Base-by-base conservation (phyloP, 768 basidiomycete species). In the Tulasnella sp. region DNA sequence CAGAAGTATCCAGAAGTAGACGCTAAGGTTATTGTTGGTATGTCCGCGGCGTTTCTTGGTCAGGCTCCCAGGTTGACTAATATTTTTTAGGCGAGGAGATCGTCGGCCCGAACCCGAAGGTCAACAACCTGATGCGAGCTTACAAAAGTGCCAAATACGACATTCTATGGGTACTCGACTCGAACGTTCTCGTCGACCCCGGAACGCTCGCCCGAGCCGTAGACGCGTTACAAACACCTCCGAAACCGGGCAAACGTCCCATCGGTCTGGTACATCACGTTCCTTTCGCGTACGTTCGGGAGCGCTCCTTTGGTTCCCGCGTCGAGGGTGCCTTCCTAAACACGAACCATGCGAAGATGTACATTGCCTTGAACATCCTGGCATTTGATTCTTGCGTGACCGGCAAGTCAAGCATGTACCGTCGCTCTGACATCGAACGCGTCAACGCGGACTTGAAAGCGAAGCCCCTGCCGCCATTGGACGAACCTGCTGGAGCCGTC, bases 311-410 rank as follows among this genome's bases (percentile, higher is more conserved):
- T 76, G 97, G 97, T 1, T 90, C 95, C 37, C 86, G 89, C 78
- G 85, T 99, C 36, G 97, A 99, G 84, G 92, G 94, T 78, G 94
- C 93, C 0, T 99, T 97, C 82, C 84, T 99, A 76, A 98, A 98
- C 82, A 97, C 96, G 5, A 98, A 94, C 78, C 97, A 99, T 80
- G 94, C 97, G 34, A 99, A 96, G 84, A 96, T 98, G 93, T 98
- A 99, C 80, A 87, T 98, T 72, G 96, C 95, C 12, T 94, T 98
- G 81, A 96, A 97, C 84, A 88, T 91, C 0, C 84, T 92, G 67
- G 93, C 92, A 14, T 84, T 96, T 58, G 97, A 97, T 75, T 97
- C 96, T 1, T 99, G 97, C 80, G 95, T 99, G 5, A 91, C 97
- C 77, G 97, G 97, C 78, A 99, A 99, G 84, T 97, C 95, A 52